Conservation (phyloP, 257 asterid genomes). For the Salvia splendens region DNA sequence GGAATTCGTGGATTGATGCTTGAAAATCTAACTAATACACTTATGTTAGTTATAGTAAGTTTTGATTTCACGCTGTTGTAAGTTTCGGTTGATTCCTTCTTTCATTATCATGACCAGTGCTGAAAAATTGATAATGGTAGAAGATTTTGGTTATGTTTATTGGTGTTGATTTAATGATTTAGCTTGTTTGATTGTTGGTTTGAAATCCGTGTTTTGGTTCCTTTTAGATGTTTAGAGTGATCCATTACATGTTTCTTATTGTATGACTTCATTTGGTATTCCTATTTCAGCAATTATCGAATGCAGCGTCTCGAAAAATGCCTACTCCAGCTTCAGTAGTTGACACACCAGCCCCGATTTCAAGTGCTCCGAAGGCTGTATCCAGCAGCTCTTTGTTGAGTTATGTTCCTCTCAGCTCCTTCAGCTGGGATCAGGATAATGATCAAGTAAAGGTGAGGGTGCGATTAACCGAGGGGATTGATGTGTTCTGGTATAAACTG, state of each 20-base stretch:
- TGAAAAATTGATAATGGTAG: neutral
- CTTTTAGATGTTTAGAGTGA: neutral
- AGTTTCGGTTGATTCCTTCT: neutral
- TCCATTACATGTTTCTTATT: neutral
- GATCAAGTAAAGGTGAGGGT: conserved; percentile 66
- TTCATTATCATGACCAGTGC: neutral
- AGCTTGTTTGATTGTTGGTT: neutral
- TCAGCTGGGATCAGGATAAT: conserved; percentile 94
- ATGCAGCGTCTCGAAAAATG: conserved; percentile 34
- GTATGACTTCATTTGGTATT: neutral
- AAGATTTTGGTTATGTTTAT: neutral
- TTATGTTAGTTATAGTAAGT: neutral
- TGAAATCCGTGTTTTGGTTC: neutral
- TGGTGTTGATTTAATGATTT: neutral
- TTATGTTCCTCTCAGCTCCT: conserved; percentile 65
- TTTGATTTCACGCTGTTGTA: neutral
- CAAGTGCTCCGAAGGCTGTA: conserved; percentile 41
- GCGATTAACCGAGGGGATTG: too few relatives aligned
- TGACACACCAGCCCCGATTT: conserved; percentile 19
- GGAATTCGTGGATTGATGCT: too few relatives aligned
- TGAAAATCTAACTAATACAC: neutral
- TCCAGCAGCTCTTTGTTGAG: conserved; percentile 34
- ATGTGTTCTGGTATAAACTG: too few relatives aligned
- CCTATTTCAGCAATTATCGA: conserved; percentile 45
- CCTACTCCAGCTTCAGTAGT: conserved; percentile 40